Evolutionary conservation across 495 filamentous ascomycete species (phyloP), one percentile per base, ranked within the genome.

Genomic region (Aspergillus coremiiformis): DNA sequence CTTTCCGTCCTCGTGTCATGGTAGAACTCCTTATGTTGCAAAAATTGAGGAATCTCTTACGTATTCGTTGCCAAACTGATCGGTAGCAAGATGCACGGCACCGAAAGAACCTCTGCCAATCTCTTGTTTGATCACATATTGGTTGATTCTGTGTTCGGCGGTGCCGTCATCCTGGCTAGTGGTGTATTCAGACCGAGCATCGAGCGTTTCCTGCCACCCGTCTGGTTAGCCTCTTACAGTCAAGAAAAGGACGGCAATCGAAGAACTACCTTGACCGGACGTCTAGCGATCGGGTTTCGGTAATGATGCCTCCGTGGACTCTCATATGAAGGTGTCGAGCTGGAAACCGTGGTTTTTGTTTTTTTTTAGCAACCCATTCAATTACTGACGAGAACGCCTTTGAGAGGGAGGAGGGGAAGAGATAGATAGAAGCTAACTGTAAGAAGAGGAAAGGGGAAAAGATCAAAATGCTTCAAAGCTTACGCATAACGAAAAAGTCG

Each of bases 61-160:
- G 82, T 84, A 97, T 89, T 97, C 89, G 44, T 84, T 82, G 5
- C 90, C 92, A 70, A 83, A 89, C 66, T 95, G 92, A 63, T 98
- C 93, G 9, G 83, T 82, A 12, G 90, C 93, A 15, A 95, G 73
- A 66, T 97, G 90, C 10, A 98, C 93, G 5, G 93, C 87, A 8
- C 94, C 93, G 66, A 93, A 98, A 0, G 93, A 96, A 5, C 93
- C 93, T 33, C 90, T 79, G 26, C 93, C 93, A 45, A 98, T 97
- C 73, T 98, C 93, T 55, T 96, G 87, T 69, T 85, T 87, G 57
- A 98, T 94, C 37, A 85, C 72, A 64, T 96, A 98, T 66, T 97
- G 95, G 63, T 95, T 95, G 76, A 96, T 91, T 21, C 82, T 79
- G 59, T 90, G 87, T 61, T 91, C 82, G 0, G 81, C 78, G 22